Percentiles rank a stretch among this genome's conserved stretches.
Conservation (phyloP, 306 rosid species). For the Glycyrrhiza uralensis region DNA sequence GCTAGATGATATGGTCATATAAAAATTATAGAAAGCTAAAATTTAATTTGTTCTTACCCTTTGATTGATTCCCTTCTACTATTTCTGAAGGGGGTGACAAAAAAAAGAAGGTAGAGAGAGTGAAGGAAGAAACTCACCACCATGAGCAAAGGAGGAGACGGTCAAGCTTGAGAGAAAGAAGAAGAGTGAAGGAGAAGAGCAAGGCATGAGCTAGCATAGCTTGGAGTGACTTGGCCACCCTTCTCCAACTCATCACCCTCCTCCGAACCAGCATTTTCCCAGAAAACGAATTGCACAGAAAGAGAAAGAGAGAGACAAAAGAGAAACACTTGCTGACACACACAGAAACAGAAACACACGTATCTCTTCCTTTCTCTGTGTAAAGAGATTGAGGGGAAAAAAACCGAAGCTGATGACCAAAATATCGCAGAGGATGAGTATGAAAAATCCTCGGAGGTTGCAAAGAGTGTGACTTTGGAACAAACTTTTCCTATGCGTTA, state of each 20-base stretch:
- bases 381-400: background rate
- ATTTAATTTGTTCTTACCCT: constrained; percentile 3
- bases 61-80: background rate
- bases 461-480: constrained; percentile 25
- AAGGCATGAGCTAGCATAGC: constrained; percentile 63
- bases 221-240: constrained; percentile 62
- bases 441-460: constrained; percentile 35
- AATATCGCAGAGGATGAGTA: background rate
- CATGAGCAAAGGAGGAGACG: constrained; percentile 46
- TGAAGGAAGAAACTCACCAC: constrained; percentile 54
- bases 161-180: constrained; percentile 70
- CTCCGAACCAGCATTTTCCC: constrained; percentile 51
- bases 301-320: background rate
- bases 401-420: background rate
- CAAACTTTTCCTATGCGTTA: background rate
- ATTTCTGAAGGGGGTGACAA: constrained; percentile 13
- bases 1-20: background rate
- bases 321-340: constrained; percentile 1
- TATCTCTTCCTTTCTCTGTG: background rate
- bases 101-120: background rate
- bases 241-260: constrained; percentile 80
- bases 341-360: background rate
- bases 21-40: constrained; percentile 12
- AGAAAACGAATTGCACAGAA: background rate
- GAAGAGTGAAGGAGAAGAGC: constrained; percentile 67